phyloP scores from a whole-genome alignment of 352 stramenopile genomes.

The Phytophthora crassamura region DNA sequence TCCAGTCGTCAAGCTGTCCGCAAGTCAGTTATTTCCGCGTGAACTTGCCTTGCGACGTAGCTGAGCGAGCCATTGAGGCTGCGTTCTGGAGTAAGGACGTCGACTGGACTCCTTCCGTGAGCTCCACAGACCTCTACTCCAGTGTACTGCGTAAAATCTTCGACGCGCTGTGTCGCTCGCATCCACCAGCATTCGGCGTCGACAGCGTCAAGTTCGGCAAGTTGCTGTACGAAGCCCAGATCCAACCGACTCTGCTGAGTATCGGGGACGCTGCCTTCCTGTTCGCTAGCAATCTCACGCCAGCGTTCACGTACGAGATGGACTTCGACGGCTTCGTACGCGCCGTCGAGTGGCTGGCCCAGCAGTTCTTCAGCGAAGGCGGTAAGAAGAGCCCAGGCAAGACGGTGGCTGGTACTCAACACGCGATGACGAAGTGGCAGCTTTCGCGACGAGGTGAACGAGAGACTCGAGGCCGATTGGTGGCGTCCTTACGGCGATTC shows the following conservation, averaged over 20 bases:
- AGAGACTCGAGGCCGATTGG: slow-evolving; percentile 4
- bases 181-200: slow-evolving; percentile 51
- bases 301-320: slow-evolving; percentile 66
- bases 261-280: slow-evolving; percentile 74
- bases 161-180: slow-evolving; percentile 51
- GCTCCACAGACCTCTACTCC: slow-evolving; percentile 39
- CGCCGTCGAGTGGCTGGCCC: slow-evolving; percentile 49
- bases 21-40: slow-evolving; percentile 52
- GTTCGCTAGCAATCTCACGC: slow-evolving; percentile 51
- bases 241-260: slow-evolving; percentile 54
- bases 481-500: slow-evolving; percentile 34
- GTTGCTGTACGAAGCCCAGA: slow-evolving; percentile 62
- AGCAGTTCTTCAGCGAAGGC: slow-evolving; percentile 33
- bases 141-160: slow-evolving; percentile 52
- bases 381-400: slow-evolving; percentile 1
- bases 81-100: slow-evolving; percentile 65
- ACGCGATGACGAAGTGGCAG: slow-evolving; percentile 29
- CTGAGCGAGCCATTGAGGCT: slow-evolving; percentile 53
- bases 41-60: slow-evolving; percentile 22
- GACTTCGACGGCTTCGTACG: slow-evolving; percentile 55
- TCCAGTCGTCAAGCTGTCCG: slow-evolving; percentile 9
- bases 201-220: slow-evolving; percentile 87
- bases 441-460: slow-evolving; percentile 1
- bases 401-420: slow-evolving; percentile 13
- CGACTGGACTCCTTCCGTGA: slow-evolving; percentile 51